These are phyloP conservation scores for Cyclotella cryptica DNA, from an alignment of 108 stramenopile species.

Conservation along the genomic window DNA sequence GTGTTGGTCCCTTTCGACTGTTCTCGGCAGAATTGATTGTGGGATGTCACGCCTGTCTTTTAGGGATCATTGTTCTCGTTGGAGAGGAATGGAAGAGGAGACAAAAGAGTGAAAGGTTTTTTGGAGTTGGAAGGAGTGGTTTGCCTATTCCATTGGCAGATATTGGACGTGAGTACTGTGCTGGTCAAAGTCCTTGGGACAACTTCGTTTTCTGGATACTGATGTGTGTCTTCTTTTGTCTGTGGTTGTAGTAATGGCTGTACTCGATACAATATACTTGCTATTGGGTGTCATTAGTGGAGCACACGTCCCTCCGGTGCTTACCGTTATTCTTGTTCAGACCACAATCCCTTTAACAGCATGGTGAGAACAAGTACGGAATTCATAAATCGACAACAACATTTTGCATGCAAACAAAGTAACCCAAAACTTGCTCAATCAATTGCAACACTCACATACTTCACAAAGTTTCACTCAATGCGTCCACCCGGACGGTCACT, in stretches of 20 bases:
- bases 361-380: conserved; percentile 38
- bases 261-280: conserved; percentile 80
- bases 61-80: conserved; percentile 59
- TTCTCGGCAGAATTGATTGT: conserved; percentile 75
- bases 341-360: conserved; percentile 78
- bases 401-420: not conserved
- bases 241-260: conserved; percentile 67
- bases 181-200: not conserved
- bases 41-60: conserved; percentile 65
- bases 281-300: conserved; percentile 80
- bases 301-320: conserved; percentile 79
- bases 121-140: conserved; percentile 2
- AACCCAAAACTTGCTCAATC: not conserved
- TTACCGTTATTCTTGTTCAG: conserved; percentile 86
- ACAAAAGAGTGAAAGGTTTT: not conserved
- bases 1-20: conserved; percentile 83
- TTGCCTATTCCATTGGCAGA: conserved; percentile 76
- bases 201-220: not conserved
- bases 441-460: not conserved
- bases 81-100: conserved; percentile 31
- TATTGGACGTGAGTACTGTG: conserved; percentile 65
- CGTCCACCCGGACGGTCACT: conserved; percentile 70
- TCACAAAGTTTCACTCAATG: conserved; percentile 61
- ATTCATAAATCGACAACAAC: not conserved
- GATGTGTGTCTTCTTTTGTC: conserved; percentile 8